Evolutionary conservation across 73 alveolate species (phyloP).

Genomic region (Paraurostyla sp.): DNA sequence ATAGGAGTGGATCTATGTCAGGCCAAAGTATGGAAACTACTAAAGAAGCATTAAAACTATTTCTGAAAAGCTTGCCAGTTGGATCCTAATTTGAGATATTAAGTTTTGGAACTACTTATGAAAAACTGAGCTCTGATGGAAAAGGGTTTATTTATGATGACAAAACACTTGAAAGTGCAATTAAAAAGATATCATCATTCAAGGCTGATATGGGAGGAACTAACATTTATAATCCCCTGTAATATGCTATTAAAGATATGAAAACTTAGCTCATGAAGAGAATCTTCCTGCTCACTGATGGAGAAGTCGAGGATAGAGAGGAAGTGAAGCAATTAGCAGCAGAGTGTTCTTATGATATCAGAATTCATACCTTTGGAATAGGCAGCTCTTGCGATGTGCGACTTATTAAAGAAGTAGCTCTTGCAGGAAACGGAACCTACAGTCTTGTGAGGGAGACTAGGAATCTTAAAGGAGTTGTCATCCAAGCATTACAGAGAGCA

Average conservation of each 20-base stretch:
- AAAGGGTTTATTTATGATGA: slow-evolving; percentile 28
- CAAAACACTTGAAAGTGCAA: neutral
- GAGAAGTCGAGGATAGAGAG: slow-evolving; percentile 36
- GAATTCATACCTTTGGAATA: slow-evolving; percentile 47
- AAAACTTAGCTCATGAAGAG: neutral
- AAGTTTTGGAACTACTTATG: slow-evolving; percentile 49
- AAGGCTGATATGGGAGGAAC: slow-evolving; percentile 77
- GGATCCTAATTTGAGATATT: slow-evolving; percentile 52
- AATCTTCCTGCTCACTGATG: slow-evolving; percentile 67
- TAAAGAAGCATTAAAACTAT: slow-evolving; percentile 71
- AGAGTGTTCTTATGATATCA: neutral
- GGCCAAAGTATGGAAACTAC: slow-evolving; percentile 77
- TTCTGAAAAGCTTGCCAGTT: slow-evolving; percentile 70
- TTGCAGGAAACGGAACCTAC: slow-evolving; percentile 2
- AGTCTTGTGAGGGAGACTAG: neutral
- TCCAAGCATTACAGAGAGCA: neutral
- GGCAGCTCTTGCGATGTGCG: neutral
- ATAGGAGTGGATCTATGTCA: too few relatives aligned
- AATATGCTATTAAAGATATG: neutral
- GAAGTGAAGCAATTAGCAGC: neutral
- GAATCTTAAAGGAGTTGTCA: neutral
- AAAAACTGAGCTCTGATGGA: neutral
- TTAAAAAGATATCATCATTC: neutral
- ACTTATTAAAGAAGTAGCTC: slow-evolving; percentile 1
- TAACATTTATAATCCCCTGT: slow-evolving; percentile 48